A percentile compares a stretch with the other conserved stretches of the same genome.
Conservation (phyloP, 768 basidiomycete species). For the Termitomyces sp. region DNA sequence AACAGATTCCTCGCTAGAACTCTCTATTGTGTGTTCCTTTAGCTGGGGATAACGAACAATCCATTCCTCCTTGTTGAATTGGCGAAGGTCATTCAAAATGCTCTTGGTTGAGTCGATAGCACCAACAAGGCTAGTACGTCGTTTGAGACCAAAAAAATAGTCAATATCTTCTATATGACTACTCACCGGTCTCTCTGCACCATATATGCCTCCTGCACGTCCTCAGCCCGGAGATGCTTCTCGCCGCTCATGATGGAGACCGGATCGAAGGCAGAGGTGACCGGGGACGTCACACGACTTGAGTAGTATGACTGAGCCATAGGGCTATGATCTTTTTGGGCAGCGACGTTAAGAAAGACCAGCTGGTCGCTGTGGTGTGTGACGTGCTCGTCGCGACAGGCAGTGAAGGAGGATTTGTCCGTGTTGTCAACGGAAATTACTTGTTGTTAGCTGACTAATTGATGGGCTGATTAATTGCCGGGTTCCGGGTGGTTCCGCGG, state of each 20-base stretch:
- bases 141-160: conserved; percentile 4
- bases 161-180: not conserved
- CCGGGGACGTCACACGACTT: conserved; percentile 31
- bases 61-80: conserved; percentile 87
- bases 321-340: conserved; percentile 8
- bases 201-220: conserved; percentile 74
- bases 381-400: conserved; percentile 8
- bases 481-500: conserved; percentile 14
- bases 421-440: conserved; percentile 2
- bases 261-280: conserved; percentile 28
- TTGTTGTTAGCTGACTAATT: no score
- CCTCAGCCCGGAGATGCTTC: conserved; percentile 56
- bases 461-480: conserved; percentile 13
- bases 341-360: not conserved
- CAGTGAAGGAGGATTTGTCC: conserved; percentile 9
- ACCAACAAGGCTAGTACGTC: conserved; percentile 53
- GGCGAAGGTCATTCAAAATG: conserved; percentile 66
- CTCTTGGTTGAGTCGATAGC: conserved; percentile 73
- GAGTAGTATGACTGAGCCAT: conserved; percentile 45
- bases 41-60: conserved; percentile 85
- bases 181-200: conserved; percentile 73
- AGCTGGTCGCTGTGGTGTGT: conserved; percentile 9
- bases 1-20: conserved; percentile 21
- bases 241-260: conserved; percentile 30
- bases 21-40: conserved; percentile 35